Base-by-base conservation (phyloP, 495 filamentous ascomycete genomes). In the Penicillium macrosclerotiorum region DNA sequence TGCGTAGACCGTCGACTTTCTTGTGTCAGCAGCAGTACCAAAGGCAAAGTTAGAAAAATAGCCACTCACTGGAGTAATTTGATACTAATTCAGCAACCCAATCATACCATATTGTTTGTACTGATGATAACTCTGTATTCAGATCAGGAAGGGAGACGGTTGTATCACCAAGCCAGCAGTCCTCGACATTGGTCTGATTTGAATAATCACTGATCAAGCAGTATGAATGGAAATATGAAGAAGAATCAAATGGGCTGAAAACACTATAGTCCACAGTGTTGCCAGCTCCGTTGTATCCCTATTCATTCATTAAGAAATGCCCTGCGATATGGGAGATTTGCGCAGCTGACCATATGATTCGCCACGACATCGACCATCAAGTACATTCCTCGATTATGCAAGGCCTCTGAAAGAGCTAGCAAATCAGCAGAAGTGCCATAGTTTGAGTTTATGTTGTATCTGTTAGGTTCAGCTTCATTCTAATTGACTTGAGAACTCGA, bases 291-390 rank as follows among this genome's bases (percentile, higher is more conserved):
- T 69, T 62, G 50, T 81, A 81, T 8, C 82, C 87, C 69, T 71
- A 18, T 18, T 1, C 2, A n/a, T 34, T n/a, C 69, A 13, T 59
- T 54, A 24, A 75, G 72, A 35, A 76, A 71, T 1, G 45, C 39
- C 9, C 3, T 69, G 74, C 14, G 68, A 55, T 5, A 65, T 63
- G 4, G 69, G 56, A 7, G 85, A 52, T 18, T 32, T 18, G 13
- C 22, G n/a, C 36, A 54, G 14, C 38, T 45, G 49, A 78, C 76
- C 75, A 90, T 81, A 54, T 93, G 85, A 59, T 93, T 93, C 7
- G 83, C 77, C 4, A 90, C 86, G 0, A 90, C 74, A 46, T 91
- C 87, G n/a, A 89, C 80, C 87, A 90, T 90, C 22, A 90, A 67
- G 57, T 81, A 72, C 81, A 89, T 88, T 7, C 75, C 81, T 20